These are phyloP conservation scores for Symbiodinium natans DNA, from an alignment of 73 alveolate genomes.

Conservation along the genomic window DNA sequence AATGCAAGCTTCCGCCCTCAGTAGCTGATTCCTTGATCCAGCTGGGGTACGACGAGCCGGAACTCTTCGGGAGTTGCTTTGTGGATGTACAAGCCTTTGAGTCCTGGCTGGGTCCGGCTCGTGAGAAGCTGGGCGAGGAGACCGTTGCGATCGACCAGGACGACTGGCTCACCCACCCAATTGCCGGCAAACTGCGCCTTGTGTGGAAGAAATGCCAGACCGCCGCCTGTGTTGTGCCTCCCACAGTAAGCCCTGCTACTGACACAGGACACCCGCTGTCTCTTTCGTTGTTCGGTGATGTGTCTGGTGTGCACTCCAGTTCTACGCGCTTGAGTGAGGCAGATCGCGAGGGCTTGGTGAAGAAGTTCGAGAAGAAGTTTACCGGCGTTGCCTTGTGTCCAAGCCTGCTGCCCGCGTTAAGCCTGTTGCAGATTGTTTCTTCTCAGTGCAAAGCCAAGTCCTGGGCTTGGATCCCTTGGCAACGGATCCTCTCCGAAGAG, in stretches of 20 bases:
- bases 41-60: background rate
- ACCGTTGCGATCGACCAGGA: background rate
- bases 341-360: background rate
- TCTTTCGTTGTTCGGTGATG: background rate
- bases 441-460: slow-evolving; percentile 4
- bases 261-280: too few species aligned
- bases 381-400: background rate
- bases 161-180: background rate
- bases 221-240: background rate
- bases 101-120: background rate
- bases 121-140: background rate
- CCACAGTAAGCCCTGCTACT: background rate
- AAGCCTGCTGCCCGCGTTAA: background rate
- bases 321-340: background rate
- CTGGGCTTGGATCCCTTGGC: slow-evolving; percentile 57
- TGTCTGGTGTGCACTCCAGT: background rate
- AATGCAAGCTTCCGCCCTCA: too few species aligned
- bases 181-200: background rate
- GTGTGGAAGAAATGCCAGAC: background rate
- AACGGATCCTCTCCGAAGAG: slow-evolving; percentile 15
- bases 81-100: background rate
- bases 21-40: too few species aligned
- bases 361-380: background rate
- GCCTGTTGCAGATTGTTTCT: background rate
- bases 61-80: background rate